phyloP scores from a whole-genome alignment of 2,329 filamentous ascomycete species.

The Calonectria fujianensis region DNA sequence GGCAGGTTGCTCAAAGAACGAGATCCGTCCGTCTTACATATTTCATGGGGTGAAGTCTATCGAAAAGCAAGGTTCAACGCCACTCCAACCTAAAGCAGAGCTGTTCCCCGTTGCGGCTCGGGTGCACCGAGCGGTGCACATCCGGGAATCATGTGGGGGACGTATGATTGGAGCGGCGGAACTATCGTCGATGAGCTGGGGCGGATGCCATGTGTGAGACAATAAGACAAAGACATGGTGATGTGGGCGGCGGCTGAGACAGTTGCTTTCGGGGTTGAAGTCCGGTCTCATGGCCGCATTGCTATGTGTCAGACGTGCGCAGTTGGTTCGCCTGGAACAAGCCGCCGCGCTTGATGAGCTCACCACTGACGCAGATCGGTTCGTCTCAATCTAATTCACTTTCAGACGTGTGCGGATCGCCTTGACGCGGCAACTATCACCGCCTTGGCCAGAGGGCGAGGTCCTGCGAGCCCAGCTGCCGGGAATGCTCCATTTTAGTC shows the following conservation, averaged over 20 bases:
- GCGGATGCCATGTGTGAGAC: conserved; percentile 32
- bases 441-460: conserved; percentile 26
- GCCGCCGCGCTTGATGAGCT: not conserved
- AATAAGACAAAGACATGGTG: conserved; percentile 22
- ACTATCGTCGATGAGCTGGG: conserved; percentile 22
- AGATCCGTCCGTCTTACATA: conserved; percentile 34
- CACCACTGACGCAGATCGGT: conserved; percentile 17
- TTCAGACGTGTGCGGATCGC: conserved; percentile 9
- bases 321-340: conserved; percentile 26
- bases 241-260: conserved; percentile 15
- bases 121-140: conserved; percentile 37
- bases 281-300: conserved; percentile 16
- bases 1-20: not conserved
- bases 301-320: conserved; percentile 12
- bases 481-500: conserved; percentile 39
- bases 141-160: conserved; percentile 36
- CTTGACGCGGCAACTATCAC: conserved; percentile 13
- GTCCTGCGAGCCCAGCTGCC: conserved; percentile 22
- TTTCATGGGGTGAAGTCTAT: conserved; percentile 17
- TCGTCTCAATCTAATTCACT: conserved; percentile 21
- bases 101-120: conserved; percentile 36
- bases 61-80: conserved; percentile 33
- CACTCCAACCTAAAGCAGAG: conserved; percentile 34
- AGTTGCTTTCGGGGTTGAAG: conserved; percentile 4
- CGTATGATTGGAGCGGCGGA: conserved; percentile 27